Base-by-base conservation (phyloP, 179 eudicot species). In the Heliamphora pulchella region DNA sequence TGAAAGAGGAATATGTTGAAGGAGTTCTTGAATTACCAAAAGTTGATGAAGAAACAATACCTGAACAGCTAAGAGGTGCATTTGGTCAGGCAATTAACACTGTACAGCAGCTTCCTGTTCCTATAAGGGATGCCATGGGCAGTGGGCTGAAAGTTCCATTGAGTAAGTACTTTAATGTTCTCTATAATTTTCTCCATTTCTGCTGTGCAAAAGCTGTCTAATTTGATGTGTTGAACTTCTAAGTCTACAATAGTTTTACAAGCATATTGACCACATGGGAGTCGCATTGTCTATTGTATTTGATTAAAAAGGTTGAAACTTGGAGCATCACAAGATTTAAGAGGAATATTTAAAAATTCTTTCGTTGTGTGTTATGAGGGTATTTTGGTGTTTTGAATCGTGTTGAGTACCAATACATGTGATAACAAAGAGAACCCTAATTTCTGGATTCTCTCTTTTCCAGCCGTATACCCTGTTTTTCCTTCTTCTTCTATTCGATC, bases 1-100 rank as follows among this genome's bases (percentile, higher is more conserved):
- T 95, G 90, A 93, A 90, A 87, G 97, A 93, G 86, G 98, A 93
- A 83, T 90, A 87, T 66, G 48, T 81, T 63, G 97, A 95, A 86
- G 91, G 91, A 63, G 76, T 87, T 77, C 67, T 95, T 39, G 97
- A 91, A 80, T 78, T 89, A 54, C 98, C 97, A 44, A 85, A 75
- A 64, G 81, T 91, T 59, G 84, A 89, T 78, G 97, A 90, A 82
- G 92, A 87, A 80, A 81, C 93, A 44, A 84, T 95, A 46, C 97
- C 98, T 47, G 89, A 89, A 78, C 97, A 95, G 74, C 88, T 95
- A 67, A 87, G 81, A 82, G 86, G 95, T 75, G 89, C 87, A 80
- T 69, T 89, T 68, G 91, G 84, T 46, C 97, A 88, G 84, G 98
- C 92, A 71, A 82, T 81, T 78, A 81, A 78, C 53, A 87, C 92